phyloP scores from a whole-genome alignment of 345 rosid species.

The Durio zibethinus region DNA sequence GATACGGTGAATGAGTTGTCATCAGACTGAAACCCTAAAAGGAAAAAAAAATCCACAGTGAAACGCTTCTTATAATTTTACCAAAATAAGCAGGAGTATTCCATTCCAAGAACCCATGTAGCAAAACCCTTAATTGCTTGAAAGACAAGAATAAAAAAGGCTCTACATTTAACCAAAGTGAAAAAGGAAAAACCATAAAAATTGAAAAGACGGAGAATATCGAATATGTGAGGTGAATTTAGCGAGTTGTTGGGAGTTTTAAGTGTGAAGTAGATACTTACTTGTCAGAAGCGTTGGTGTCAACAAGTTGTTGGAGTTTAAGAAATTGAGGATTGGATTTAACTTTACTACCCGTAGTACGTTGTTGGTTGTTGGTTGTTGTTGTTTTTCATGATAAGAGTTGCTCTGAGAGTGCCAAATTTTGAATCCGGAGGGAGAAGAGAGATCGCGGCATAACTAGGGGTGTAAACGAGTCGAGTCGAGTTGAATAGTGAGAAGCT shows the following conservation, averaged over 20 bases:
- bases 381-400: slow-evolving; percentile 2
- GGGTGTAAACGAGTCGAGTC: no score
- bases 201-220: neutral
- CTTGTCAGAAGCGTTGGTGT: slow-evolving; percentile 25
- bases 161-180: neutral
- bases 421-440: slow-evolving; percentile 2
- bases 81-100: neutral
- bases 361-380: neutral
- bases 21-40: neutral
- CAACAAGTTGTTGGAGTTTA: slow-evolving; percentile 25
- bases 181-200: neutral
- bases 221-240: neutral
- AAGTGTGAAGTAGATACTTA: neutral
- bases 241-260: neutral
- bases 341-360: neutral
- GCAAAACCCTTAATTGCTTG: neutral
- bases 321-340: slow-evolving; percentile 23
- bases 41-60: neutral
- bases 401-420: slow-evolving; percentile 16
- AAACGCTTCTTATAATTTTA: neutral
- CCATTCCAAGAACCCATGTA: neutral
- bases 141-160: neutral
- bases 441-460: neutral
- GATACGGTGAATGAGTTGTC: neutral
- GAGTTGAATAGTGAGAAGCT: no score